Percentiles rank a stretch among this genome's conserved stretches.
phyloP scores from a whole-genome alignment of 164 flowering plant genomes.

The Tinospora cordifolia region DNA sequence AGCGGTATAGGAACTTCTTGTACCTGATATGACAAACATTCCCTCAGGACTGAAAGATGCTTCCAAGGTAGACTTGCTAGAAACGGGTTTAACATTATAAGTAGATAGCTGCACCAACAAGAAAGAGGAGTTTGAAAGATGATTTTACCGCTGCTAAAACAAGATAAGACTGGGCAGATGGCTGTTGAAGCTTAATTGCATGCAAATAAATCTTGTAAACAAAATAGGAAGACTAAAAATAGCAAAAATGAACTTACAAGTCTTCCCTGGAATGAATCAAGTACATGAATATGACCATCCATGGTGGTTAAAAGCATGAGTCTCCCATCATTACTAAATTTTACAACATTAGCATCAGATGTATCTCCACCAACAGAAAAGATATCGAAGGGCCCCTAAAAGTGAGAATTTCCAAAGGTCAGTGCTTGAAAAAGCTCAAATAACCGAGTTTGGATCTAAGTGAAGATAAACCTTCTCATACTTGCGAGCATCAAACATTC shows the following conservation, averaged over 20 bases:
- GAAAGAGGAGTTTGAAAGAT: slow-evolving; percentile 5
- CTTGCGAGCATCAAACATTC: slow-evolving; percentile 94
- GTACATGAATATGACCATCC: slow-evolving; percentile 80
- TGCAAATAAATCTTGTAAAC: not conserved
- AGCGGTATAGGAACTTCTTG: not conserved
- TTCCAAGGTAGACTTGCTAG: slow-evolving; percentile 70
- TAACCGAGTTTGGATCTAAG: not conserved
- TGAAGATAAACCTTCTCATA: slow-evolving; percentile 67
- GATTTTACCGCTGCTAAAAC: not conserved
- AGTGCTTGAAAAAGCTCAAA: slow-evolving; percentile 7
- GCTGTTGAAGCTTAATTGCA: not conserved
- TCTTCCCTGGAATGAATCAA: slow-evolving; percentile 91
- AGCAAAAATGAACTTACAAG: slow-evolving; percentile 47
- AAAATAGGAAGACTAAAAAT: not conserved
- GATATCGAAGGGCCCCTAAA: slow-evolving; percentile 91
- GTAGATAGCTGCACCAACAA: slow-evolving; percentile 49
- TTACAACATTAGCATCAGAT: slow-evolving; percentile 87
- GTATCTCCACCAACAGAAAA: slow-evolving; percentile 85
- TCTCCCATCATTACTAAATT: slow-evolving; percentile 94
- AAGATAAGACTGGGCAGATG: not conserved
- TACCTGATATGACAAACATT: slow-evolving; percentile 91
- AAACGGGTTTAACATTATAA: slow-evolving; percentile 78
- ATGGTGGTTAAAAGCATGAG: slow-evolving; percentile 83
- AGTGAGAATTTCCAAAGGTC: slow-evolving; percentile 7
- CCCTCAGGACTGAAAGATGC: slow-evolving; percentile 99